A percentile compares a stretch with the other conserved stretches of the same genome.
Evolutionary conservation across 371 early-diverging fungal genomes (phyloP).

Genomic region (Mucor irregularis): DNA sequence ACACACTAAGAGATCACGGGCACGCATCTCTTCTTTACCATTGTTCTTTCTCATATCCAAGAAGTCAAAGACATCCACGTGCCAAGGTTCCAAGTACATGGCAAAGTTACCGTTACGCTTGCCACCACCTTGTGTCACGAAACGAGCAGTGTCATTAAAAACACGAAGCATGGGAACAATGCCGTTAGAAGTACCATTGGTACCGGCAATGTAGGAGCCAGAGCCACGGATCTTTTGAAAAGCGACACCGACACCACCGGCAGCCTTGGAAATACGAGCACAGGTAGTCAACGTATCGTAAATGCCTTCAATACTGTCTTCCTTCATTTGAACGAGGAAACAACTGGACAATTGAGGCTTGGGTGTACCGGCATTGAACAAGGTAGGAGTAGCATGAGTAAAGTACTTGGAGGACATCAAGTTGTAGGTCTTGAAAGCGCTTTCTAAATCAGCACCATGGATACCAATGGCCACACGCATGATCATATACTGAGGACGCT

Average conservation of each 20-base stretch:
- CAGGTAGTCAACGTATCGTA: slow-evolving; percentile 97
- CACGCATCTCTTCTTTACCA: slow-evolving; percentile 97
- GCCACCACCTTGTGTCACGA: slow-evolving; percentile 99
- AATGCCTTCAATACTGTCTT: slow-evolving; percentile 98
- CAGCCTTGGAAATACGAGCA: slow-evolving; percentile 98
- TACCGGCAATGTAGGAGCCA: slow-evolving; percentile 97
- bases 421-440: slow-evolving; percentile 96
- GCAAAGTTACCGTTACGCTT: slow-evolving; percentile 99
- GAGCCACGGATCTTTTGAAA: slow-evolving; percentile 96
- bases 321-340: slow-evolving; percentile 95
- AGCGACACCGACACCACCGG: slow-evolving; percentile 98
- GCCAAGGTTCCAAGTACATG: slow-evolving; percentile 99
- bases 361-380: slow-evolving; percentile 98
- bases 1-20: no score
- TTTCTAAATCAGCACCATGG: slow-evolving; percentile 92
- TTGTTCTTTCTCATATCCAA: slow-evolving; percentile 98
- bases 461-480: slow-evolving; percentile 99
- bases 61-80: slow-evolving; percentile 98
- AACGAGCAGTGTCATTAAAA: slow-evolving; percentile 98
- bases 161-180: slow-evolving; percentile 98
- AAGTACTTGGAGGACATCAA: slow-evolving; percentile 95
- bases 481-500: slow-evolving; percentile 99
- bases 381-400: slow-evolving; percentile 98
- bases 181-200: slow-evolving; percentile 98
- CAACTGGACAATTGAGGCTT: slow-evolving; percentile 96